Base-by-base conservation (phyloP, 1,284 basidiomycete species). In the Lentinula novae-zelandiae region DNA sequence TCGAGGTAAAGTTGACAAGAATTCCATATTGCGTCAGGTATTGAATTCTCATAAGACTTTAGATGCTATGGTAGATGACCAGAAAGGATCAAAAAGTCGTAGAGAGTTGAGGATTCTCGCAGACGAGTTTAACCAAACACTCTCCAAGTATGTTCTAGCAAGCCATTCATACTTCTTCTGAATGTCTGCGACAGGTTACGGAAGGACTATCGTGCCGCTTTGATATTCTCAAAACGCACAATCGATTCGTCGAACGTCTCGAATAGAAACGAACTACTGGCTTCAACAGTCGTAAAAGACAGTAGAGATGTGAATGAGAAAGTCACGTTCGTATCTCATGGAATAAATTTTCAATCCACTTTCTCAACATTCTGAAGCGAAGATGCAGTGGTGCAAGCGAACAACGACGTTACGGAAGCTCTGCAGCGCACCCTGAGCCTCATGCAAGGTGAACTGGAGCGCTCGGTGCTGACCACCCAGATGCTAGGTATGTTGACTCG, bases 391-490 rank as follows among this genome's bases (percentile, higher is more conserved):
- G 95, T 95, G 88, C 88, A 87, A 66, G 87, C 93, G 27, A 93
- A 89, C 62, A 85, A 90, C 66, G 86, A 96, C 66, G 92, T 98
- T 12, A 96, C 95, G 0, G 88, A 91, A 53, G 86, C 93, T 1
- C 76, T 98, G 4, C 86, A 91, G 55, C 83, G 94, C 38, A 97
- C 95, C 5, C 83, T 95, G 33, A 82, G 80, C 17, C 76, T 93
- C 8, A 93, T 98, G 90, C 93, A 96, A 73, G 85, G 84, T 52
- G 95, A 98, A 69, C 84, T 98, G 2, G 92, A 97, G 69, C 85
- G 87, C 38, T 95, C 93, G 0, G 92, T 96, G 10, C 78, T 96
- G 50, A 87, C 91, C 1, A 82, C 81, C 3, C 95, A 98, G 70
- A 86, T 95, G 72, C 83, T 97, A 31, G 91, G 93, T 92, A 66